These are phyloP conservation scores for Celoporthe dispersa DNA, from an alignment of 2,329 filamentous ascomycete genomes.

Conservation along the genomic window DNA sequence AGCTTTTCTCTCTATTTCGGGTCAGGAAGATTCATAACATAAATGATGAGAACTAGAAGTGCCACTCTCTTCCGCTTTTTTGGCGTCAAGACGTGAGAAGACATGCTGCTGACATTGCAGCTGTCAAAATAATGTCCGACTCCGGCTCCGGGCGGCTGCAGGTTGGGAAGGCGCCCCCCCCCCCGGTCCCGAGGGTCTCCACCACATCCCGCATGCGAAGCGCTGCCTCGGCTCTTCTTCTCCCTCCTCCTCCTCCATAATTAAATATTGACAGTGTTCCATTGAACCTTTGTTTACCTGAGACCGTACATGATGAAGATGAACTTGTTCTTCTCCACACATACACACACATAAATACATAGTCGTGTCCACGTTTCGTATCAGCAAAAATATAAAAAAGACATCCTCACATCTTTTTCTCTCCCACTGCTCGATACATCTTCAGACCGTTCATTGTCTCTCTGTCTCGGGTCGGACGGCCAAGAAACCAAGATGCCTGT, in stretches of 20 bases:
- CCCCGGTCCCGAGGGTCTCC: neutral
- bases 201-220: neutral
- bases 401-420: neutral
- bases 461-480: too few relatives aligned
- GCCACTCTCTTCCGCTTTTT: too few relatives aligned
- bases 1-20: too few relatives aligned
- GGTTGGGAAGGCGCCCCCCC: neutral
- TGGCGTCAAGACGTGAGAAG: neutral
- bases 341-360: neutral
- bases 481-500: slow-evolving; percentile 49
- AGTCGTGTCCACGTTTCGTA: neutral
- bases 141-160: neutral
- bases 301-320: neutral
- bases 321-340: neutral
- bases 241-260: neutral
- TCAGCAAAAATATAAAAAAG: neutral
- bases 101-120: neutral
- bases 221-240: neutral
- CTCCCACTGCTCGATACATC: neutral
- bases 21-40: neutral
- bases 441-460: too few relatives aligned
- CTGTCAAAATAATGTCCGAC: neutral
- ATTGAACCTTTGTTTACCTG: neutral
- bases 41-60: too few relatives aligned
- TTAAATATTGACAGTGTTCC: neutral